Conservation (phyloP, 1,284 basidiomycete genomes). For the Pisolithus thermaeus region DNA sequence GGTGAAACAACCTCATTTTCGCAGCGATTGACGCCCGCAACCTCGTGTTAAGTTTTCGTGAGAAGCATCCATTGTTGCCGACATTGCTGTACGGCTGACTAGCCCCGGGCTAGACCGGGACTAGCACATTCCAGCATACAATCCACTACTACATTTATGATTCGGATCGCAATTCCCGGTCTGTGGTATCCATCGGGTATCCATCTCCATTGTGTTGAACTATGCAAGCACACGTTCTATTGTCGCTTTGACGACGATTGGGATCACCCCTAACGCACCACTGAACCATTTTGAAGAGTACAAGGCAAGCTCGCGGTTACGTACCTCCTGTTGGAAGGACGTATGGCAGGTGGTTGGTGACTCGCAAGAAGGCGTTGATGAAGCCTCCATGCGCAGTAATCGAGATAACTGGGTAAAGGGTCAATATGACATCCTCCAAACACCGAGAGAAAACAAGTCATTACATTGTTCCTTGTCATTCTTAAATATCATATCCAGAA, state of each 20-base stretch:
- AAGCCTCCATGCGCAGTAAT: slow-evolving; percentile 61
- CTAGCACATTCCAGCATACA: too few species aligned
- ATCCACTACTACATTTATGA: too few species aligned
- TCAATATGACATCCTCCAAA: not conserved
- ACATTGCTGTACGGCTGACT: too few species aligned
- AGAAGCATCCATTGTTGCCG: too few species aligned
- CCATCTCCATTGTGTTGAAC: not conserved
- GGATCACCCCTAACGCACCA: slow-evolving; percentile 17
- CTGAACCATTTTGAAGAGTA: slow-evolving; percentile 6
- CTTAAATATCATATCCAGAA: slow-evolving; percentile 60
- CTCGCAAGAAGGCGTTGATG: slow-evolving; percentile 47
- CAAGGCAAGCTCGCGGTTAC: slow-evolving; percentile 8
- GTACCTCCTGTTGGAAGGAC: slow-evolving; percentile 56
- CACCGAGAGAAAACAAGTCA: not conserved
- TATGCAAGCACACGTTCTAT: not conserved
- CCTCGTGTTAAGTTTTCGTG: too few species aligned
- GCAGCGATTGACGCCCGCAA: too few species aligned
- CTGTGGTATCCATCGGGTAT: too few species aligned
- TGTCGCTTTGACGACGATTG: slow-evolving; percentile 18
- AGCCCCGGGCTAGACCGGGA: too few species aligned
- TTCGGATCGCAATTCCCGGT: too few species aligned
- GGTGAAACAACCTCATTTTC: not conserved
- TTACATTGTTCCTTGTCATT: not conserved
- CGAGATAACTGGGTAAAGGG: slow-evolving; percentile 43
- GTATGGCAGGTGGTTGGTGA: slow-evolving; percentile 39